Percentiles rank a stretch among this genome's conserved stretches.
These are phyloP conservation scores for Malus hybrid DNA, from an alignment of 331 rosid species.

Conservation along the genomic window DNA sequence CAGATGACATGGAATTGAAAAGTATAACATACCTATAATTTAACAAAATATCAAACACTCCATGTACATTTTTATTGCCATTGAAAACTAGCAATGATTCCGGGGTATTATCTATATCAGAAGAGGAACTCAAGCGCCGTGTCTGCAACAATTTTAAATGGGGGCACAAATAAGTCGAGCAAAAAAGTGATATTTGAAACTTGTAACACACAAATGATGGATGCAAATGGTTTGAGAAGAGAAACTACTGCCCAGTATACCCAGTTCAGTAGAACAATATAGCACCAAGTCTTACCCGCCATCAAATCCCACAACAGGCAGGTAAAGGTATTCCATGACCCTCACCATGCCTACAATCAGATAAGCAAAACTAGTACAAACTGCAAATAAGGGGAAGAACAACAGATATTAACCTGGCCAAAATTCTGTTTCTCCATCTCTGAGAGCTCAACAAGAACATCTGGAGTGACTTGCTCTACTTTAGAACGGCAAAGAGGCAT, in stretches of 20 bases:
- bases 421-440: slow-evolving; percentile 87
- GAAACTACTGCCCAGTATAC: not conserved
- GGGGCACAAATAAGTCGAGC: slow-evolving; percentile 9
- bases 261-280: not conserved
- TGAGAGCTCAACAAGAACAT: slow-evolving; percentile 85
- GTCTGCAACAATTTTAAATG: slow-evolving; percentile 42
- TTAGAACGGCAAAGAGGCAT: slow-evolving; percentile 93
- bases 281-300: not conserved
- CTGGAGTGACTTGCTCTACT: slow-evolving; percentile 72
- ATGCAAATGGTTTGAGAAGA: slow-evolving; percentile 2
- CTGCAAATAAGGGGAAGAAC: not conserved
- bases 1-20: not conserved
- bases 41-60: slow-evolving; percentile 70
- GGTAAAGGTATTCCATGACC: not conserved
- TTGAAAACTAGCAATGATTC: slow-evolving; percentile 72
- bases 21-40: slow-evolving; percentile 62
- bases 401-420: slow-evolving; percentile 67
- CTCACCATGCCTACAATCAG: slow-evolving; percentile 7
- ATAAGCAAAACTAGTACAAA: not conserved
- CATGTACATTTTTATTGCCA: slow-evolving; percentile 62
- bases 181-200: not conserved
- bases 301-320: not conserved
- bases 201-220: too few relatives aligned
- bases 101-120: slow-evolving; percentile 67
- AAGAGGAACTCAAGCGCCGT: slow-evolving; percentile 48